Evolutionary conservation across 2,329 filamentous ascomycete species (phyloP).

Genomic region (Penicillium sp.): DNA sequence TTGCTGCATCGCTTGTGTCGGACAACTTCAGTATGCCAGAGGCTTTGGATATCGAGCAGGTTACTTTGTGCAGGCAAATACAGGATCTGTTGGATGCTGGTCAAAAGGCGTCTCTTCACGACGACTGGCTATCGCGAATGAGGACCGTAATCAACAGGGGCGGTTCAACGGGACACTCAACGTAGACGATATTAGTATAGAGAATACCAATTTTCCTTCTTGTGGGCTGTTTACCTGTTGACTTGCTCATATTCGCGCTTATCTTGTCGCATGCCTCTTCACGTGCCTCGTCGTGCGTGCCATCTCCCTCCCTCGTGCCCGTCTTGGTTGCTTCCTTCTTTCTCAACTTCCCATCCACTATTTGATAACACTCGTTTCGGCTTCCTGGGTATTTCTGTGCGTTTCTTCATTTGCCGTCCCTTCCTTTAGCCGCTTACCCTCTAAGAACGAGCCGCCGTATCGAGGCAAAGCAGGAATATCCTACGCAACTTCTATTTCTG

Average conservation of each 20-base stretch:
- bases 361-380: background rate
- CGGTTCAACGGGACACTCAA: background rate
- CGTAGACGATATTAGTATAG: background rate
- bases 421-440: background rate
- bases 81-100: slow-evolving; percentile 32
- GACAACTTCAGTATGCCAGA: slow-evolving; percentile 24
- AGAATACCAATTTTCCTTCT: background rate
- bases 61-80: slow-evolving; percentile 29
- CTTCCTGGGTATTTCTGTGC: background rate
- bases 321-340: background rate
- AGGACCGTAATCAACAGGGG: slow-evolving; percentile 25
- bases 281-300: too few species aligned
- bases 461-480: background rate
- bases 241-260: background rate
- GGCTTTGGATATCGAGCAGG: slow-evolving; percentile 23
- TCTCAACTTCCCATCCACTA: background rate
- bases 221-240: background rate
- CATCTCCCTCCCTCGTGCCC: background rate
- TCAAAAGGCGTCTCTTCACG: slow-evolving; percentile 32
- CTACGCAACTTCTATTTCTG: background rate
- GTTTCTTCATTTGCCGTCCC: background rate
- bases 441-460: background rate
- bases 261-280: background rate
- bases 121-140: slow-evolving; percentile 39
- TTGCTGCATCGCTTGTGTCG: slow-evolving; percentile 41